Evolutionary conservation across 108 stramenopile genomes (phyloP).

Genomic region (Discostella stelligeroides): DNA sequence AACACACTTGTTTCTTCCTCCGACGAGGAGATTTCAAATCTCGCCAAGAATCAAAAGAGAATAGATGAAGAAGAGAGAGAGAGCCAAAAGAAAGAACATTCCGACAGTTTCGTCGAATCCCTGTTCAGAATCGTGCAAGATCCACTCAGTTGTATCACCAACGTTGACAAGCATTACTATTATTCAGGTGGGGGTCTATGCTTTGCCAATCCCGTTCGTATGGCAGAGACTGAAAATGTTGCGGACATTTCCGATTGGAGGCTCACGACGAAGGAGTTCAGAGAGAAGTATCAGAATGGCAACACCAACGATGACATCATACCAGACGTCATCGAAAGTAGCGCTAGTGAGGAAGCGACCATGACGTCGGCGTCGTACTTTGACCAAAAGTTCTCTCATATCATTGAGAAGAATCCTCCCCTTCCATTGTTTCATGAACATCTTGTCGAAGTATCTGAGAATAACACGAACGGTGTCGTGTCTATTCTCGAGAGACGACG

Average conservation of each 20-base stretch:
- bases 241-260: slow-evolving; percentile 14
- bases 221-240: slow-evolving; percentile 11
- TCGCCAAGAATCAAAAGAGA: slow-evolving; percentile 10
- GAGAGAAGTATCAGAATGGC: neutral
- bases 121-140: slow-evolving; percentile 4
- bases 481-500: slow-evolving; percentile 4
- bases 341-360: slow-evolving; percentile 15
- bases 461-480: slow-evolving; percentile 7
- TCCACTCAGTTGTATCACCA: slow-evolving; percentile 8
- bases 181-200: neutral
- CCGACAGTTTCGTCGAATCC: neutral
- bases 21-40: slow-evolving; percentile 29
- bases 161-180: slow-evolving; percentile 10
- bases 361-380: slow-evolving; percentile 25
- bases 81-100: neutral
- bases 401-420: slow-evolving; percentile 18
- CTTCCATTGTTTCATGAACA: slow-evolving; percentile 14
- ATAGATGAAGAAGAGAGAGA: neutral
- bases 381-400: slow-evolving; percentile 20
- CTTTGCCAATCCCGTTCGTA: slow-evolving; percentile 23
- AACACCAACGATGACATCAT: neutral
- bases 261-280: slow-evolving; percentile 20
- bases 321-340: slow-evolving; percentile 9
- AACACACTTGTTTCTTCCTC: slow-evolving; percentile 6
- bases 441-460: slow-evolving; percentile 11